Conservation (phyloP, 257 asterid genomes). For the Petunia secreta region DNA sequence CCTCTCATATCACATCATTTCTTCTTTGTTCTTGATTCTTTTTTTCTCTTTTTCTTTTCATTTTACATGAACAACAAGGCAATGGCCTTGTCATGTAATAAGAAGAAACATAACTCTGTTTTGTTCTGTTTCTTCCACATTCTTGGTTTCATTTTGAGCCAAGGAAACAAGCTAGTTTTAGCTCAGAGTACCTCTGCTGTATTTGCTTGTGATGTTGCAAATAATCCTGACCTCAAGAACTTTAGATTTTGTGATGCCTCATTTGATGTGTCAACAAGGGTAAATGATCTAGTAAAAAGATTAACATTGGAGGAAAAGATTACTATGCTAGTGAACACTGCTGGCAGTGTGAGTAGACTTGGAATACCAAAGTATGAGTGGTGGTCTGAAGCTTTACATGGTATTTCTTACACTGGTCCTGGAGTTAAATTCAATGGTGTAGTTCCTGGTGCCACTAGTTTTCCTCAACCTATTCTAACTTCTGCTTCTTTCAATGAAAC, state of each 20-base stretch:
- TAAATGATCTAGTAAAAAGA: constrained; percentile 49
- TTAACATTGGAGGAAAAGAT: constrained; percentile 74
- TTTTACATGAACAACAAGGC: constrained; percentile 38
- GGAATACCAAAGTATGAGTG: constrained; percentile 77
- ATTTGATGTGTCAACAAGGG: constrained; percentile 48
- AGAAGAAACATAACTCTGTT: constrained; percentile 34
- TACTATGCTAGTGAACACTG: constrained; percentile 55
- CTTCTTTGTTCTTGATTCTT: background rate
- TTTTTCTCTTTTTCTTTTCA: background rate
- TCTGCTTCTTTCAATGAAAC: constrained; percentile 69
- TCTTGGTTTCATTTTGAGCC: constrained; percentile 17
- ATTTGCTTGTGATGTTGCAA: constrained; percentile 63
- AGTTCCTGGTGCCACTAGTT: constrained; percentile 84
- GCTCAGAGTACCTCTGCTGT: constrained; percentile 46
- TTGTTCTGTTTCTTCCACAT: constrained; percentile 38
- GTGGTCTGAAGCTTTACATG: constrained; percentile 94
- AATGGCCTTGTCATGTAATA: constrained; percentile 44
- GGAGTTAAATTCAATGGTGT: constrained; percentile 51
- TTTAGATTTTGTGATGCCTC: constrained; percentile 63
- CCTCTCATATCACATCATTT: constrained; percentile 15
- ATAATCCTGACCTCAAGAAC: constrained; percentile 52
- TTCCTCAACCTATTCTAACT: constrained; percentile 72
- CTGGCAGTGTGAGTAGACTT: constrained; percentile 55
- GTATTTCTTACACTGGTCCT: constrained; percentile 63
- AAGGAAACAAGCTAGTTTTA: constrained; percentile 11